Base-by-base conservation (phyloP, 305 asterid genomes). In the Fraxinus velutina region DNA sequence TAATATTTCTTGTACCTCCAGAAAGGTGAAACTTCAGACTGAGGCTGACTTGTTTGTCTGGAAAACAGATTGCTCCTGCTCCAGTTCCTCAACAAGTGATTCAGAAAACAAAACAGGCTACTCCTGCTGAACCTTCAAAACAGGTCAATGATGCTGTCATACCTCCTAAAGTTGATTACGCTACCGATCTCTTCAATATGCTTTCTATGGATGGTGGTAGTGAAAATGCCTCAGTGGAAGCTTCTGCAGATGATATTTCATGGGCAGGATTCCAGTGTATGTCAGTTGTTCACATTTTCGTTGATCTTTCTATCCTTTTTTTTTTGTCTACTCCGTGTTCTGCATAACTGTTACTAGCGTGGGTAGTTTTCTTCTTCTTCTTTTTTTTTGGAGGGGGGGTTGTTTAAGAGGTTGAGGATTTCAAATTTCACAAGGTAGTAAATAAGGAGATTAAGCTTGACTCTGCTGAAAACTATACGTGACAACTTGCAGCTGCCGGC, bases 221-320 rank as follows among this genome's bases (percentile, higher is more conserved):
- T 85, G 97, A 90, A 83, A 90, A 85, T 86, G 88, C 89, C 77
- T 80, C 91, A 7, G 92, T 73, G 80, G 91, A 88, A 80, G 84
- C 87, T 39, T 87, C 95, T 73, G 88, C 88, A 27, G 99, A 93
- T 77, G 98, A 94, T 76, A 89, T 85, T 87, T 12, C 89, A 64
- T 94, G 99, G 99, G 97, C 97, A 78, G 97, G 97, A 82, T 96
- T 96, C 87, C 99, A 96, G 86, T 90, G 99, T 96, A 96, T 24
- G 95, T 87, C 60, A 76, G 76, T 81, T 71, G 42, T 9, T 71
- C 78, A 66, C 52, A 39, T 78, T 76, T 68, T 29, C 13, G 37
- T 44, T 73, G 79, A 42, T 66, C 81, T 79, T 72, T 47, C 80
- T 6, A 9, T 36, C 60, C 34, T 85, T 73, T 32, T 13, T 15